Evolutionary conservation across 2,329 filamentous ascomycete genomes (phyloP), one percentile per base, ranked within the genome.

Genomic region (Diaporthe amygdali): DNA sequence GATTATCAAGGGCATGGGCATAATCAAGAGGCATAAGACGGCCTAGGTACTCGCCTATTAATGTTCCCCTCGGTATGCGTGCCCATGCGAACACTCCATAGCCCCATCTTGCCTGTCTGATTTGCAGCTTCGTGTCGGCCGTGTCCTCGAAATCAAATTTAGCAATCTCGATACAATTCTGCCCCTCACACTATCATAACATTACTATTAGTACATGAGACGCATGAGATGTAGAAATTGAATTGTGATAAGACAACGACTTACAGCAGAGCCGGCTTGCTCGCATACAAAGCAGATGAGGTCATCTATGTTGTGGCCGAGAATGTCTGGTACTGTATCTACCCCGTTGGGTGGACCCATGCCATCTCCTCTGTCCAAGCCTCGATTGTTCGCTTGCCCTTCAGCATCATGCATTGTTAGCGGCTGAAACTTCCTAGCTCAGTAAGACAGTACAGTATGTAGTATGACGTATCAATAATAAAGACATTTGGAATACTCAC

Each of bases 21-120:
- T 5, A 2, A n/a, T 71, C 66, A 30, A 32, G 14, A 5, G 70
- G 70, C 17, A 27, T 9, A 8, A 71, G 55, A 32, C 55, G 66
- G 5, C 70, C 70, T 1, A 52, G 5, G 39, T 71, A 64, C 55
- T 71, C 70, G 32, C 70, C 52, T 2, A 71, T 59, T 3, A 55
- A 0, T 15, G 66, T 69, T 2, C 25, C 56, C 17, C 6, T 6
- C 7, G 27, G 55, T 27, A 69, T 69, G 5, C 12, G 17, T 8
- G 32, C 41, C 49, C 10, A 25, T 15, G 70, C 70, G 14, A 69
- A 71, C 6, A 69, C 37, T 22, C 66, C 70, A 17, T 55, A 64
- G 32, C 66, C 70, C 55, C 46, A 27, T 15, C 37, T 15, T 1
- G 46, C 66, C 39, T 54, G 15, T 55, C 55, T 39, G 30, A 68